phyloP scores from a whole-genome alignment of 371 early-diverging fungal genomes.

The Circinella minor region DNA sequence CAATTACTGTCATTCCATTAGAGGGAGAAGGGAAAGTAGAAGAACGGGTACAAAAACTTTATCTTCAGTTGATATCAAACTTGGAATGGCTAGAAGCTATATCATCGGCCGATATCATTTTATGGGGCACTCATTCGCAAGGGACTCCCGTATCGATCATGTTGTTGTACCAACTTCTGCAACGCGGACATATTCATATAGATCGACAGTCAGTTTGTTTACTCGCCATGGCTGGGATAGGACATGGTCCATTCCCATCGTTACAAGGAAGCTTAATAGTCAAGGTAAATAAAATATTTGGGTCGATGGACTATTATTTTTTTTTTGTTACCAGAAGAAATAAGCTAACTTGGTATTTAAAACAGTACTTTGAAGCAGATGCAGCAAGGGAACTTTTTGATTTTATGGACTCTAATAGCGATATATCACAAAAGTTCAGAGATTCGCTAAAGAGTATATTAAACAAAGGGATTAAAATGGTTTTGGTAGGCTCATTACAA shows the following conservation, averaged over 20 bases:
- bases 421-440: constrained; percentile 67
- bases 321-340: not conserved
- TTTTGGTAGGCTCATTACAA: constrained; percentile 78
- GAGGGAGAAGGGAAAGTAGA: constrained; percentile 89
- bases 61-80: constrained; percentile 61
- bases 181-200: constrained; percentile 65
- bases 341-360: too few relatives aligned
- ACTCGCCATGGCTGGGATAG: constrained; percentile 91
- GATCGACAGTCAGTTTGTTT: constrained; percentile 72
- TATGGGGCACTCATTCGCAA: constrained; percentile 91
- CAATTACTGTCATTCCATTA: constrained; percentile 81
- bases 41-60: constrained; percentile 79
- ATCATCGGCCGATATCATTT: constrained; percentile 75
- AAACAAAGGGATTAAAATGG: constrained; percentile 67
- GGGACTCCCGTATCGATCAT: constrained; percentile 89
- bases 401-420: constrained; percentile 79
- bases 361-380: constrained; percentile 84
- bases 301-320: not conserved
- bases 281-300: constrained; percentile 33
- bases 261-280: constrained; percentile 81
- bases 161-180: constrained; percentile 71
- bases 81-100: constrained; percentile 48
- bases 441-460: constrained; percentile 72
- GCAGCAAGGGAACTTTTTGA: constrained; percentile 92
- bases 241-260: constrained; percentile 88